phyloP scores from a whole-genome alignment of 768 basidiomycete species.

The Amanita molliuscula region DNA sequence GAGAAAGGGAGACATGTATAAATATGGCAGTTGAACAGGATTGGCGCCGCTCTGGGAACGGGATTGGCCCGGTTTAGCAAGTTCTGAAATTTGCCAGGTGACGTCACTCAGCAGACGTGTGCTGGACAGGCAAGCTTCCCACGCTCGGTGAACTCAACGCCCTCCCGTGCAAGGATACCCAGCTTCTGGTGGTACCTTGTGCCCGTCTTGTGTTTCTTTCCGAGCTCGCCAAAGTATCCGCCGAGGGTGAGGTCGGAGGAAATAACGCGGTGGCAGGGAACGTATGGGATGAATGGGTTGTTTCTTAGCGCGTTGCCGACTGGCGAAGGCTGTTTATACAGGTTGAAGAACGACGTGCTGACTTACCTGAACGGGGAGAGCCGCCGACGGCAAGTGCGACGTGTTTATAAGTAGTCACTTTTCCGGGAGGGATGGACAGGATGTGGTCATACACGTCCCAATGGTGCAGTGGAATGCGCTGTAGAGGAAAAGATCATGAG shows the following conservation, averaged over 20 bases:
- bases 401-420: slow-evolving; percentile 47
- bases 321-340: slow-evolving; percentile 11
- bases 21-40: neutral
- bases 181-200: slow-evolving; percentile 36
- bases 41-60: neutral
- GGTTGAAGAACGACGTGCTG: neutral
- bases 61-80: neutral
- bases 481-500: slow-evolving; percentile 30
- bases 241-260: slow-evolving; percentile 51
- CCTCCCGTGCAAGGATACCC: slow-evolving; percentile 39
- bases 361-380: slow-evolving; percentile 54
- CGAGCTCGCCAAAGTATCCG: slow-evolving; percentile 58
- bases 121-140: slow-evolving; percentile 26
- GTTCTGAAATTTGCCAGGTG: neutral
- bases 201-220: slow-evolving; percentile 29
- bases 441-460: slow-evolving; percentile 54
- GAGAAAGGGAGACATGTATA: neutral
- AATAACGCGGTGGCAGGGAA: slow-evolving; percentile 66
- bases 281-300: slow-evolving; percentile 57
- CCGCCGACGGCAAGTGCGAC: slow-evolving; percentile 42
- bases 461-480: slow-evolving; percentile 42
- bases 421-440: slow-evolving; percentile 36
- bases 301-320: slow-evolving; percentile 55
- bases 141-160: slow-evolving; percentile 35
- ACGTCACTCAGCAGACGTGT: slow-evolving; percentile 12